These are phyloP conservation scores for Friedmanniomyces simplex DNA, from an alignment of 495 filamentous ascomycete genomes.

Conservation along the genomic window DNA sequence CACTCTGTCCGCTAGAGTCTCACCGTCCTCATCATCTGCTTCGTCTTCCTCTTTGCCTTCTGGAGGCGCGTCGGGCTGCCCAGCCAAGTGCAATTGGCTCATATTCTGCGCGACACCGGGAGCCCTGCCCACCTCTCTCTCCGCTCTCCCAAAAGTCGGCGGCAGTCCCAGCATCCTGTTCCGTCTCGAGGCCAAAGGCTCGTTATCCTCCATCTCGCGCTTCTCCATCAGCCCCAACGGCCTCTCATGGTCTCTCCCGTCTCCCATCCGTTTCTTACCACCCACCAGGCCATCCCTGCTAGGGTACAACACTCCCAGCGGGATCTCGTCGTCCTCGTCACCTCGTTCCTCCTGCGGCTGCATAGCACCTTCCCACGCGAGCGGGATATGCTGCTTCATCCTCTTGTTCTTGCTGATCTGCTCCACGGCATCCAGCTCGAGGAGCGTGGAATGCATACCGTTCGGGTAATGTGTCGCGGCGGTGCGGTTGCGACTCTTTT, in stretches of 20 bases:
- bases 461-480: constrained; percentile 54
- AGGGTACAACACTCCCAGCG: constrained; percentile 69
- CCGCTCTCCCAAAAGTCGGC: constrained; percentile 7
- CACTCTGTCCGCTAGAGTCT: no score
- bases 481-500: constrained; percentile 63
- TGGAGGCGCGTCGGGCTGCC: constrained; percentile 2
- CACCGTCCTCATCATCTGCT: constrained; percentile 50
- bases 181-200: constrained; percentile 71
- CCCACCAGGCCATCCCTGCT: constrained; percentile 44
- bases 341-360: constrained; percentile 38
- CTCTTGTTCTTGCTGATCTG: constrained; percentile 72
- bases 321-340: constrained; percentile 68
- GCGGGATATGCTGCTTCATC: constrained; percentile 59
- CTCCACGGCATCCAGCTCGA: constrained; percentile 84
- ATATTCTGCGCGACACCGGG: neutral
- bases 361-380: constrained; percentile 79
- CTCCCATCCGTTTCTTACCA: constrained; percentile 35
- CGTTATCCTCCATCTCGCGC: constrained; percentile 79
- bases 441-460: constrained; percentile 77
- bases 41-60: constrained; percentile 30
- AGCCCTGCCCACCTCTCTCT: neutral
- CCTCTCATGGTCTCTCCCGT: constrained; percentile 36
- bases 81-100: constrained; percentile 7
- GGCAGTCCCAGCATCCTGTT: constrained; percentile 59
- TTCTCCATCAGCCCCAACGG: constrained; percentile 79